phyloP scores from a whole-genome alignment of 352 stramenopile genomes.

The Globisporangium sylvaticum region DNA sequence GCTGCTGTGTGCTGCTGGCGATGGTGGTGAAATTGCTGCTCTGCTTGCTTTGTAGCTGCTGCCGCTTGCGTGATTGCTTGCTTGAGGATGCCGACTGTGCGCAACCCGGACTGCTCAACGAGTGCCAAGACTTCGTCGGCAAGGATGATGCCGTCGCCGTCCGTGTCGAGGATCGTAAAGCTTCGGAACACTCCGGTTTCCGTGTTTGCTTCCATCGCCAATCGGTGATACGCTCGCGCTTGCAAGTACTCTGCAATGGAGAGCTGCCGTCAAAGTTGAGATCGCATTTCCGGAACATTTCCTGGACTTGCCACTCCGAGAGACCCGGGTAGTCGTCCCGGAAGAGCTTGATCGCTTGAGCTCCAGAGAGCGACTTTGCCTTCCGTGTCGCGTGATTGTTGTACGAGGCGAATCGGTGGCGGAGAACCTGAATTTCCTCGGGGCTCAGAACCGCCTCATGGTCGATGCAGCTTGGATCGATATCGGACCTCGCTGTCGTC shows the following conservation, averaged over 20 bases:
- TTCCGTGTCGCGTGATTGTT: not conserved
- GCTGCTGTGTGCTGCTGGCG: not conserved
- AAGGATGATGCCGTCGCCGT: constrained; percentile 51
- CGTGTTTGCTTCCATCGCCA: constrained; percentile 49
- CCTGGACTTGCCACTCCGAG: constrained; percentile 57
- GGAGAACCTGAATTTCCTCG: constrained; percentile 48
- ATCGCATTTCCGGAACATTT: constrained; percentile 57
- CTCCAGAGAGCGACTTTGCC: constrained; percentile 24
- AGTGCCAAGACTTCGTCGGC: constrained; percentile 44
- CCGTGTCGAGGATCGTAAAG: constrained; percentile 62
- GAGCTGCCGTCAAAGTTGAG: constrained; percentile 55
- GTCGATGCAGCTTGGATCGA: constrained; percentile 24
- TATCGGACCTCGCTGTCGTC: not conserved
- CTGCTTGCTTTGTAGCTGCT: constrained; percentile 32
- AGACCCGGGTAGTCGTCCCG: constrained; percentile 56
- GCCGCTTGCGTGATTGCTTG: constrained; percentile 44
- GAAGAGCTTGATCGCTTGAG: constrained; percentile 56
- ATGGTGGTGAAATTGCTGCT: constrained; percentile 1
- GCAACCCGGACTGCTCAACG: constrained; percentile 47
- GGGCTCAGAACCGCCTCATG: constrained; percentile 35
- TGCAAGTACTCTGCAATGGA: constrained; percentile 58
- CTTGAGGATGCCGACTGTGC: constrained; percentile 39
- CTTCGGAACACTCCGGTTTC: constrained; percentile 52
- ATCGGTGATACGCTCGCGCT: constrained; percentile 46
- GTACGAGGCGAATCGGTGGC: constrained; percentile 38